These are phyloP conservation scores for Aspergillus sp. DNA, from an alignment of 2,329 filamentous ascomycete species.

Conservation along the genomic window DNA sequence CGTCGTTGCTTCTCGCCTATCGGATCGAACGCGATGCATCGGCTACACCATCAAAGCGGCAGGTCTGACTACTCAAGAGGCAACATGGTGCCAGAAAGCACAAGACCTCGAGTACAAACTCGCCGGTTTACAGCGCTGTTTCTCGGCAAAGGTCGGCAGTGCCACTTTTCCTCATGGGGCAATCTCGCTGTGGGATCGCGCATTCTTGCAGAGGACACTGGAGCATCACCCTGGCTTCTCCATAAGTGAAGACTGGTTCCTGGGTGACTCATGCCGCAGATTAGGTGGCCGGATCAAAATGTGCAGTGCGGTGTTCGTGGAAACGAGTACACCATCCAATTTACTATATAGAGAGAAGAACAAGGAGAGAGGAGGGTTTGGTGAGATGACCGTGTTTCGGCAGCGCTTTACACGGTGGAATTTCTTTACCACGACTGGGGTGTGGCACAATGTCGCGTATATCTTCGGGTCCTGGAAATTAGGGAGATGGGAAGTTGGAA, in stretches of 20 bases:
- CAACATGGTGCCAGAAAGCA: slow-evolving; percentile 50
- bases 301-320: slow-evolving; percentile 56
- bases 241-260: slow-evolving; percentile 59
- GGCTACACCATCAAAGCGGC: slow-evolving; percentile 55
- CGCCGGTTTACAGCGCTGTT: slow-evolving; percentile 51
- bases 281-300: slow-evolving; percentile 54
- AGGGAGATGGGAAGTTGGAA: slow-evolving; percentile 54
- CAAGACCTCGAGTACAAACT: slow-evolving; percentile 60
- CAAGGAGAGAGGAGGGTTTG: slow-evolving; percentile 53
- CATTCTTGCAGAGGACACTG: slow-evolving; percentile 53
- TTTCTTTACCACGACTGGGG: slow-evolving; percentile 56
- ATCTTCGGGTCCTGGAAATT: slow-evolving; percentile 54
- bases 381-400: slow-evolving; percentile 58
- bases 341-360: slow-evolving; percentile 47
- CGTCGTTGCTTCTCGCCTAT: slow-evolving; percentile 50
- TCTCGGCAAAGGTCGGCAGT: slow-evolving; percentile 51
- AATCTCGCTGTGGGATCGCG: slow-evolving; percentile 55
- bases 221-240: slow-evolving; percentile 56
- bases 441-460: slow-evolving; percentile 55
- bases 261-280: slow-evolving; percentile 53
- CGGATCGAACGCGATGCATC: slow-evolving; percentile 49
- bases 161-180: slow-evolving; percentile 58
- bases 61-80: slow-evolving; percentile 28
- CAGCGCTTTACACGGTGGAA: slow-evolving; percentile 58
- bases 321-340: slow-evolving; percentile 54